A percentile compares a stretch with the other conserved stretches of the same genome.
phyloP scores from a whole-genome alignment of 495 filamentous ascomycete species.

The Darksidea phi region DNA sequence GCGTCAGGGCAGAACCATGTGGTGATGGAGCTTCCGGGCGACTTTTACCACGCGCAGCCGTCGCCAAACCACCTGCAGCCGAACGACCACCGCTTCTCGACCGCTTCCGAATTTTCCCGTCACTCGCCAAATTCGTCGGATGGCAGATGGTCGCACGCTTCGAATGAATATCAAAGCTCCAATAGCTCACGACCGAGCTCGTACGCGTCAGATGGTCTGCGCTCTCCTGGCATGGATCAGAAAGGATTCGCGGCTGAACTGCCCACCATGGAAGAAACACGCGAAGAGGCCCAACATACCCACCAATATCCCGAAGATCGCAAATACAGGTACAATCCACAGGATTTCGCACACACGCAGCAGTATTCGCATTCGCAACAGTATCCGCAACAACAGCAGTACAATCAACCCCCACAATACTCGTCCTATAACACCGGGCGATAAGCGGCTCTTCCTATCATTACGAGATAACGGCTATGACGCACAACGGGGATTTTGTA shows the following conservation, averaged over 20 bases:
- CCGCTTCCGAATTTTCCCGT: slow-evolving; percentile 15
- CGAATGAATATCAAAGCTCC: slow-evolving; percentile 24
- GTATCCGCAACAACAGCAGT: slow-evolving; percentile 7
- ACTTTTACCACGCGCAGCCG: slow-evolving; percentile 28
- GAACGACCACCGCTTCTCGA: slow-evolving; percentile 14
- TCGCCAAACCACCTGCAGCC: slow-evolving; percentile 27
- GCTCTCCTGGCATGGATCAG: slow-evolving; percentile 36
- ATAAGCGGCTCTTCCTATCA: not conserved
- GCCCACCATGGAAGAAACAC: slow-evolving; percentile 30
- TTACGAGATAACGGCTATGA: too few relatives aligned
- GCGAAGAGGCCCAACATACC: slow-evolving; percentile 22
- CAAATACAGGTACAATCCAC: slow-evolving; percentile 32
- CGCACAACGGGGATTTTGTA: not conserved
- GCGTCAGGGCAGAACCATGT: slow-evolving; percentile 11
- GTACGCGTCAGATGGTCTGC: slow-evolving; percentile 34
- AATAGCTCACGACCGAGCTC: slow-evolving; percentile 34
- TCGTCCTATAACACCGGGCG: not conserved
- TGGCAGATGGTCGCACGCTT: slow-evolving; percentile 24
- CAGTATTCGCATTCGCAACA: slow-evolving; percentile 2
- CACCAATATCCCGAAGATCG: slow-evolving; percentile 9
- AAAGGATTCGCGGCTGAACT: slow-evolving; percentile 35
- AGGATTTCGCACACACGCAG: slow-evolving; percentile 10
- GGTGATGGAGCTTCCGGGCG: slow-evolving; percentile 38
- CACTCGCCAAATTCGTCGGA: slow-evolving; percentile 23
- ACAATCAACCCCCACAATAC: slow-evolving; percentile 2